Conservation (phyloP, 2,329 filamentous ascomycete species). For the Penicillium griseofulvum region DNA sequence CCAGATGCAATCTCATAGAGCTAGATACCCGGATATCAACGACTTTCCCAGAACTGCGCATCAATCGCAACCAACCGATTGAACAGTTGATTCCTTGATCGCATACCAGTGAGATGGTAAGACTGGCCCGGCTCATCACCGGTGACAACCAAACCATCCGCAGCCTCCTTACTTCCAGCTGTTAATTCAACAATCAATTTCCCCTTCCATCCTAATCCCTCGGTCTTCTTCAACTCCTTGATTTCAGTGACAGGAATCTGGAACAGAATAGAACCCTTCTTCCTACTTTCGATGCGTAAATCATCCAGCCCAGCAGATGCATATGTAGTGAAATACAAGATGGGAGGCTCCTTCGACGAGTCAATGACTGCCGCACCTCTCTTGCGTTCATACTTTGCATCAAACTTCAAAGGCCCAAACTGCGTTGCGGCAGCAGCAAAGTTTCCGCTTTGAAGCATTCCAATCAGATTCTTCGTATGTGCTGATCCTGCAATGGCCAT, state of each 20-base stretch:
- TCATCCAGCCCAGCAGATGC: constrained; percentile 34
- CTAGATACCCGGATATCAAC: constrained; percentile 1
- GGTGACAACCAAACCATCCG: constrained; percentile 69
- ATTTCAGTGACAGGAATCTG: constrained; percentile 70
- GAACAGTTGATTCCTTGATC: constrained; percentile 25
- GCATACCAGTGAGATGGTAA: constrained; percentile 26
- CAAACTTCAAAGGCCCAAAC: constrained; percentile 73
- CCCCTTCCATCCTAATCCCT: constrained; percentile 79
- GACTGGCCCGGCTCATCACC: constrained; percentile 54
- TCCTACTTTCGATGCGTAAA: constrained; percentile 50
- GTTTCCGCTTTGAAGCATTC: constrained; percentile 59
- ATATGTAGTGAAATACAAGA: constrained; percentile 60
- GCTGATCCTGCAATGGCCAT: constrained; percentile 62
- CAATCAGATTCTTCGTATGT: constrained; percentile 68
- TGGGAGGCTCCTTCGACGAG: constrained; percentile 34
- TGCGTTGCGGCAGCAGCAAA: constrained; percentile 38
- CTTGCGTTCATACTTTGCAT: constrained; percentile 66
- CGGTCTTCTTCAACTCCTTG: constrained; percentile 71
- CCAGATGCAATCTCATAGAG: background rate
- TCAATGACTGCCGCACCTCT: constrained; percentile 70
- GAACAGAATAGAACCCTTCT: constrained; percentile 61
- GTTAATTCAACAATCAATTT: constrained; percentile 81
- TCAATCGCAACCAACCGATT: constrained; percentile 26
- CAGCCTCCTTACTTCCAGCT: constrained; percentile 64
- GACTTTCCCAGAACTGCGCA: constrained; percentile 27